Evolutionary conservation across 306 rosid species (phyloP).

Genomic region (Gleditsia sinensis): DNA sequence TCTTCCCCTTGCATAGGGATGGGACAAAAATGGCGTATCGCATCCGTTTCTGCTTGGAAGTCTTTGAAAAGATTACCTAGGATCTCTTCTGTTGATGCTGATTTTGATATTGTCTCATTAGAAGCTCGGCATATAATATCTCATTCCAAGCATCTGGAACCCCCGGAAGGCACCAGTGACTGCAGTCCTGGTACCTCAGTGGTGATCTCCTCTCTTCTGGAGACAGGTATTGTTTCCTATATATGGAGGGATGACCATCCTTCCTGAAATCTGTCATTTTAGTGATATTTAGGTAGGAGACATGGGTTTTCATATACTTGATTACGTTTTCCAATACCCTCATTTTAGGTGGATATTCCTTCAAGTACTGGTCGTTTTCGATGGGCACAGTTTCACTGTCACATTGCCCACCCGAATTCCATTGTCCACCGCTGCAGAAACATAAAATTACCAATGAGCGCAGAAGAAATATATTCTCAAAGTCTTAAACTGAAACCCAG

Average conservation of each 20-base stretch:
- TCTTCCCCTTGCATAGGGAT: conserved; percentile 8
- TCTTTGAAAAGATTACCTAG: conserved; percentile 49
- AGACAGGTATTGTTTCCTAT: conserved; percentile 62
- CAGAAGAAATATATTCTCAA: background rate
- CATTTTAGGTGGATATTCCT: conserved; percentile 76
- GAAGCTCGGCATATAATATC: conserved; percentile 72
- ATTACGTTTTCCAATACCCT: conserved; percentile 69
- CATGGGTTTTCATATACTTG: conserved; percentile 76
- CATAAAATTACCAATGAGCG: background rate
- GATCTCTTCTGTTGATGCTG: conserved; percentile 51
- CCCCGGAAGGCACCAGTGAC: conserved; percentile 99
- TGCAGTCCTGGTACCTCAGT: conserved; percentile 81
- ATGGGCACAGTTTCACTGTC: conserved; percentile 78
- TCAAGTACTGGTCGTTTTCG: conserved; percentile 64
- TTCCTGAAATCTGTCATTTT: conserved; percentile 90
- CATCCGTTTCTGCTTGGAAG: conserved; percentile 1
- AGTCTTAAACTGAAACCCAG: background rate
- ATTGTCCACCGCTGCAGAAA: conserved; percentile 87
- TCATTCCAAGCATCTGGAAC: conserved; percentile 97
- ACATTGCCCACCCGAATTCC: conserved; percentile 97
- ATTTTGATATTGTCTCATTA: conserved; percentile 47
- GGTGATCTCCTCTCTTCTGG: conserved; percentile 67
- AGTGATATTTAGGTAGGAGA: conserved; percentile 80
- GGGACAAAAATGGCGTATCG: conserved; percentile 33
- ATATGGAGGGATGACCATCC: conserved; percentile 98